These are phyloP conservation scores for Lactarius akahatsu DNA, from an alignment of 768 basidiomycete genomes.

Conservation along the genomic window DNA sequence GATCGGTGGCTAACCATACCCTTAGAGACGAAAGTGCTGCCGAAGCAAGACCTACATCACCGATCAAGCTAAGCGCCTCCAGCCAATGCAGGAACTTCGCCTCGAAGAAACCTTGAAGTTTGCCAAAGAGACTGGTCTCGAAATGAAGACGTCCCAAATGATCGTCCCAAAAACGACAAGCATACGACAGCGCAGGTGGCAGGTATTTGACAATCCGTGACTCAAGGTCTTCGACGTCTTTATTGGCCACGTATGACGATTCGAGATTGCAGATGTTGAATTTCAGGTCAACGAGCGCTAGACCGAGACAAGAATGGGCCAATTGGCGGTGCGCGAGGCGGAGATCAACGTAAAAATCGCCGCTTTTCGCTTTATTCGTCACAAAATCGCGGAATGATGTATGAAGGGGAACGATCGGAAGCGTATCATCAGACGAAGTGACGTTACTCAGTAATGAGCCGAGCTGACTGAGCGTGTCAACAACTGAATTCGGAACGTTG, in stretches of 20 bases:
- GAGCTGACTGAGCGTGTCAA: not conserved
- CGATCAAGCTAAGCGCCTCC: not conserved
- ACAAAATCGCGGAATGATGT: conserved; percentile 5
- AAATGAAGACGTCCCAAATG: not conserved
- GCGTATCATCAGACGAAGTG: not conserved
- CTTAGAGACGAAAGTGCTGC: not conserved
- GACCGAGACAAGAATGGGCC: not conserved
- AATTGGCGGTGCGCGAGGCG: not conserved
- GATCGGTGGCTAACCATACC: not conserved
- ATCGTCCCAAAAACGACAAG: conserved; percentile 7
- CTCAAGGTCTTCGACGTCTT: conserved; percentile 1
- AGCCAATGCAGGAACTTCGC: not conserved
- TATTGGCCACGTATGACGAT: not conserved
- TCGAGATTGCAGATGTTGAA: conserved; percentile 15
- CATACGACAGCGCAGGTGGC: not conserved
- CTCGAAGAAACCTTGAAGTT: not conserved
- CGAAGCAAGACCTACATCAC: not conserved
- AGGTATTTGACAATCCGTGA: not conserved
- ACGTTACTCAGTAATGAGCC: conserved; percentile 10
- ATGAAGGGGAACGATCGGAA: conserved; percentile 4
- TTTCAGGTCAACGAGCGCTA: not conserved
- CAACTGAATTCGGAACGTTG: not conserved
- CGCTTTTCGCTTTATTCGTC: not conserved
- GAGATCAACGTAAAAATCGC: not conserved
- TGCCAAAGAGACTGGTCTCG: not conserved